Conservation (phyloP, 805 yeast genomes). For the Peterozyma toletana region DNA sequence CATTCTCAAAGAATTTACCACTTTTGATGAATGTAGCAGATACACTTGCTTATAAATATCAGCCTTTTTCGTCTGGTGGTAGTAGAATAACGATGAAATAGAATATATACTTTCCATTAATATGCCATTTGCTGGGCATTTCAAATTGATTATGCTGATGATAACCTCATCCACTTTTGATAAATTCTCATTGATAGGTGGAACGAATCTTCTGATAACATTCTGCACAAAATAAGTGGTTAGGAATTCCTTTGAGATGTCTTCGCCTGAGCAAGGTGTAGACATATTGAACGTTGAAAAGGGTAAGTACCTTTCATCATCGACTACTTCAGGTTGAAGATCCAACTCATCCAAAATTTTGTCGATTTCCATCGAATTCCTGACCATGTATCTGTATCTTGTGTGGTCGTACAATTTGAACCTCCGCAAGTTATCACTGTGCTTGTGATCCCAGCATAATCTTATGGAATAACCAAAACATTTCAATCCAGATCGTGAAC, state of each 20-base stretch:
- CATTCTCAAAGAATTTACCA: too few species aligned
- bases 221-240: slow-evolving; percentile 8
- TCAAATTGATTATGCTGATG: too few species aligned
- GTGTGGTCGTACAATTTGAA: slow-evolving; percentile 6
- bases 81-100: too few species aligned
- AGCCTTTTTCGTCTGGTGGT: too few species aligned
- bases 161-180: too few species aligned
- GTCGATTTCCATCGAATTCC: background rate
- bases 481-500: slow-evolving; percentile 54
- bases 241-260: too few species aligned
- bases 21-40: too few species aligned
- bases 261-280: too few species aligned
- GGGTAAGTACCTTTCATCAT: slow-evolving; percentile 13
- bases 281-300: slow-evolving; percentile 5
- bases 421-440: slow-evolving; percentile 7
- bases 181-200: slow-evolving; percentile 5
- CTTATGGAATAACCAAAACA: slow-evolving; percentile 85
- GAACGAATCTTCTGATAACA: slow-evolving; percentile 8
- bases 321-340: slow-evolving; percentile 19
- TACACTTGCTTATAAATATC: too few species aligned
- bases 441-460: slow-evolving; percentile 50
- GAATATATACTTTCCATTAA: too few species aligned
- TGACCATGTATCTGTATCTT: background rate
- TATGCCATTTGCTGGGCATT: too few species aligned
- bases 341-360: slow-evolving; percentile 10